phyloP scores from a whole-genome alignment of 2,329 filamentous ascomycete species.

The Xylaria sp. region DNA sequence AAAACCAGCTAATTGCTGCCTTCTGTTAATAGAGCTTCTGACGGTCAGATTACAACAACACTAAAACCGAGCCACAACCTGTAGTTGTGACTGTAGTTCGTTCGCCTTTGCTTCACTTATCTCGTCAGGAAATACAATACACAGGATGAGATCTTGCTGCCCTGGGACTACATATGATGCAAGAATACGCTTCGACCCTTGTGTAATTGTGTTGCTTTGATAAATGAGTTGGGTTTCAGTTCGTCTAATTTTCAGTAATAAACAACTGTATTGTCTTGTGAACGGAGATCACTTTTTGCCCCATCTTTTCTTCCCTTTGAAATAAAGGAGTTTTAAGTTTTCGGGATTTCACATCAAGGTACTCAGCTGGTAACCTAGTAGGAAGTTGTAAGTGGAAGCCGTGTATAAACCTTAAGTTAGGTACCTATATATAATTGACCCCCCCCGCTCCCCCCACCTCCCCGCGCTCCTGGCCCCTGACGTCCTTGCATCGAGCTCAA shows the following conservation, averaged over 20 bases:
- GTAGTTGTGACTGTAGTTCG: neutral
- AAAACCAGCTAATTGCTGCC: slow-evolving; percentile 12
- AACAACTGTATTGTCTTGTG: too few relatives aligned
- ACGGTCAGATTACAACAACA: slow-evolving; percentile 5
- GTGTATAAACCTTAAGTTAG: neutral
- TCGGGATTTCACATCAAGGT: too few relatives aligned
- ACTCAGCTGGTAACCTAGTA: too few relatives aligned
- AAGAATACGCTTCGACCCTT: too few relatives aligned
- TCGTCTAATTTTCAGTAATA: too few relatives aligned
- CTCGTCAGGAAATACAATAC: neutral
- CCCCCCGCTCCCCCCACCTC: neutral
- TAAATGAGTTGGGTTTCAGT: too few relatives aligned
- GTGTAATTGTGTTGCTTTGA: too few relatives aligned
- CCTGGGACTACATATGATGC: neutral
- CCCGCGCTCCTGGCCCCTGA: neutral
- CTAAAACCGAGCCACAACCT: neutral
- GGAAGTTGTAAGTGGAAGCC: too few relatives aligned
- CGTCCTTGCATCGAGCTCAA: slow-evolving; percentile 18
- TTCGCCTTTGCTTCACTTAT: neutral
- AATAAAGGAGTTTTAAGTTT: too few relatives aligned
- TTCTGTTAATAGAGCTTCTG: slow-evolving; percentile 13
- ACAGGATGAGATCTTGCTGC: too few relatives aligned
- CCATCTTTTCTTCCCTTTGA: too few relatives aligned
- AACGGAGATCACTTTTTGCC: too few relatives aligned
- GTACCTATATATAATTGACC: slow-evolving; percentile 1